Conservation (phyloP, 306 rosid genomes). For the Echinosophora koreensis region DNA sequence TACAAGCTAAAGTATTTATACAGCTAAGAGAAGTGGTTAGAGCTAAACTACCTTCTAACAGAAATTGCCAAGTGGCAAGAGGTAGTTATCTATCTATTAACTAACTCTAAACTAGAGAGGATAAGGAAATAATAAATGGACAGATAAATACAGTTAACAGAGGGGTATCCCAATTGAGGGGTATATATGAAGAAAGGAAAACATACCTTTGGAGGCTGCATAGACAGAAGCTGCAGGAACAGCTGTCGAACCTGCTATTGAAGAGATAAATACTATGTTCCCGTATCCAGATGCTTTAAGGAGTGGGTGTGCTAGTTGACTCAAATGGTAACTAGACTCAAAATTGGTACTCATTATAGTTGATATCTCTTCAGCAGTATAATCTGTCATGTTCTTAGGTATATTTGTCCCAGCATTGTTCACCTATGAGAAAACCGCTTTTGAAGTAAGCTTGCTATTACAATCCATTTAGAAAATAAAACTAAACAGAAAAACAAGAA, state of each 20-base stretch:
- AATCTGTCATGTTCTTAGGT: neutral
- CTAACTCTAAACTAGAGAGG: no score
- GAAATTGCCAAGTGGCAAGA: no score
- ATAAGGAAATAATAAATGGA: no score
- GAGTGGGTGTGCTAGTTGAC: constrained; percentile 41
- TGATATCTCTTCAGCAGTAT: constrained; percentile 28
- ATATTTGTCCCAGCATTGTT: constrained; percentile 45
- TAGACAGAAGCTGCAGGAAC: constrained; percentile 22
- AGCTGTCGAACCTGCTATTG: constrained; percentile 1
- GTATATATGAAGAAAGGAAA: neutral
- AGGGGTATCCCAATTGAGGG: neutral
- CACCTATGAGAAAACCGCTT: constrained; percentile 34
- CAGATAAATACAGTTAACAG: no score
- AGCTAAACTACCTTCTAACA: no score
- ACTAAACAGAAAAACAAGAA: neutral
- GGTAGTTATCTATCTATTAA: no score
- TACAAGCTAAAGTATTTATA: no score
- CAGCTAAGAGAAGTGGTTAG: no score
- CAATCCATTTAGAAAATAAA: neutral
- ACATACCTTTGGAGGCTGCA: constrained; percentile 47
- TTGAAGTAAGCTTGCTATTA: neutral
- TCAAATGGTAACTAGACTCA: constrained; percentile 34
- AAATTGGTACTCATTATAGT: constrained; percentile 35
- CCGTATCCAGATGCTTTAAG: neutral
- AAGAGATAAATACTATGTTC: constrained; percentile 28